Base-by-base conservation (phyloP, 495 filamentous ascomycete species). In the Wilcoxina mikolae region DNA sequence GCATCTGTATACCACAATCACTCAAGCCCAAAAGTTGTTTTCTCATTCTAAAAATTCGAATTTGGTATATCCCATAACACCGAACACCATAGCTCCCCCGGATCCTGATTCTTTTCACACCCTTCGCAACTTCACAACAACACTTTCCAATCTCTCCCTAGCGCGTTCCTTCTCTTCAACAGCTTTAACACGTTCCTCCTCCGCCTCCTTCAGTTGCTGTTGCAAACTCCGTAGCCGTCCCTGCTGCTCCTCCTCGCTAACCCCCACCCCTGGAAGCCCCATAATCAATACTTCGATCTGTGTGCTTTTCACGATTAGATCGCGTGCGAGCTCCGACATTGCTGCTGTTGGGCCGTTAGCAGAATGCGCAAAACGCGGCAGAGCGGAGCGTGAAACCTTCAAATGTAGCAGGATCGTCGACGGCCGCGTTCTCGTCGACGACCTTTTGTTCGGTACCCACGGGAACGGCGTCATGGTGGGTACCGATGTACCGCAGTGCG, bases 231-330 rank as follows among this genome's bases (percentile, higher is more conserved):
- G 71, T 55, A 98, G 86, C 59, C 76, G 74, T 52, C 72, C 69
- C 63, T 84, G 76, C 71, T 98, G 91, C 66, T 88, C 83, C 55
- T 76, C 76, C 72, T 93, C 83, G 56, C 83, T 90, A 41, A 81
- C 82, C 17, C 85, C 85, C 44, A 95, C 78, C 0, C 91, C 91
- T 0, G 91, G 91, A n/a, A 98, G 70, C 15, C 76, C 75, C 2
- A 77, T 80, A 57, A 95, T 87, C 53, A 98, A 68, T 23, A 78
- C 73, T 70, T 98, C 91, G 60, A 96, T 91, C 76, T 95, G 88
- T 72, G 95, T 87, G 59, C 90, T 85, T 68, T 95, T 88, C 53
- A 85, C 69, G 49, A 98, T 82, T 0, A 98, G 73, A 62, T 95
- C 90, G 12, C 81, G 79, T 17, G 87, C 85, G 18, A 98, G 74